phyloP scores from a whole-genome alignment of 2,329 filamentous ascomycete species.

The Akanthomyces lecanii region DNA sequence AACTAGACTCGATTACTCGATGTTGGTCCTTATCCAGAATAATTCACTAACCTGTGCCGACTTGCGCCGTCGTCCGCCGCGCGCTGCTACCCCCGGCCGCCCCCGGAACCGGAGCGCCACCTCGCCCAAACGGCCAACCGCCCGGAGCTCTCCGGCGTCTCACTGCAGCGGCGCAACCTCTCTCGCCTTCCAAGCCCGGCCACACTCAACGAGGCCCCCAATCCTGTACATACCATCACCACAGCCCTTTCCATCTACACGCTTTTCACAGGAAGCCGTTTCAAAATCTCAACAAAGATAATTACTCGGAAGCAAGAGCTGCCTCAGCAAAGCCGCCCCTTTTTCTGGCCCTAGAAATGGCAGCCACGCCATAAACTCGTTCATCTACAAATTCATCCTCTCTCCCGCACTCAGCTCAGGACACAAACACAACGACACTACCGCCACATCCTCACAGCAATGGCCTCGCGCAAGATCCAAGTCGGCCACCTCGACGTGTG shows the following conservation, averaged over 20 bases:
- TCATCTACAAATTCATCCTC: neutral
- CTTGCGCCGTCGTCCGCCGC: slow-evolving; percentile 7
- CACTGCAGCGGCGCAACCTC: neutral
- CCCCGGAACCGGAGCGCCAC: slow-evolving; percentile 10
- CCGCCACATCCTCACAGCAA: neutral
- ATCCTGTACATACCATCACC: neutral
- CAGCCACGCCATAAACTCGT: neutral
- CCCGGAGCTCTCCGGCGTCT: slow-evolving; percentile 9
- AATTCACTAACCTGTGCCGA: neutral
- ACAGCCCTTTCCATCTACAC: neutral
- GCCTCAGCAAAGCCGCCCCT: no score
- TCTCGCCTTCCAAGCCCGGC: neutral
- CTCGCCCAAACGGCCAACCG: neutral
- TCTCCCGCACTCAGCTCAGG: neutral
- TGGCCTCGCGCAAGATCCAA: slow-evolving; percentile 14
- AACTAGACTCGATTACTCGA: neutral
- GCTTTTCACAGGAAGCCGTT: neutral
- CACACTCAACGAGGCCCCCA: neutral
- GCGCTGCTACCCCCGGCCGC: neutral
- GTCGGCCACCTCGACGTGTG: slow-evolving; percentile 22
- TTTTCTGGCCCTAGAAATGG: no score
- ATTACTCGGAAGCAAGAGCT: neutral
- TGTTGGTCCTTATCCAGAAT: no score
- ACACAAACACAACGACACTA: neutral
- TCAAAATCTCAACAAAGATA: neutral